Percentiles rank a stretch among this genome's conserved stretches.
phyloP scores from a whole-genome alignment of 1,284 basidiomycete species.

The Tremellales sp. region DNA sequence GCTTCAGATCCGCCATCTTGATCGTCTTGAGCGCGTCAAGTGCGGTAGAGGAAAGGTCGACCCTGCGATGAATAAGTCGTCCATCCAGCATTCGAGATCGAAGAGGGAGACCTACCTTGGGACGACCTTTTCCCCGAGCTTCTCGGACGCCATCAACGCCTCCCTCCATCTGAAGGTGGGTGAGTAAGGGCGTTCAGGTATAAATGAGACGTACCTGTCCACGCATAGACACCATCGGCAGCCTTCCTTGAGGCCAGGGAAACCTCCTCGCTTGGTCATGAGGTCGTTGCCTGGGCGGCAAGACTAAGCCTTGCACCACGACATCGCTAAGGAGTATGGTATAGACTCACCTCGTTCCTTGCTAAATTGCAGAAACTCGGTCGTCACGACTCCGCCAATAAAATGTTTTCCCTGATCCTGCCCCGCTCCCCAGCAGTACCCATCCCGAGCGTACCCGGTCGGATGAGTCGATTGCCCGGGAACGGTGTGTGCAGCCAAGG shows the following conservation, averaged over 20 bases:
- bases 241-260: conserved; percentile 40
- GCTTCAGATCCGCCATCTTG: conserved; percentile 36
- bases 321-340: background rate
- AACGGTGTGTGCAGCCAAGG: conserved; percentile 35
- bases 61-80: conserved; percentile 12
- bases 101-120: conserved; percentile 28
- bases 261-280: conserved; percentile 31
- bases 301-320: background rate
- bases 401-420: conserved; percentile 41
- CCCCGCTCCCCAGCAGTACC: conserved; percentile 38
- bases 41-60: conserved; percentile 41
- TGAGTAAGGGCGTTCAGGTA: background rate
- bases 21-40: conserved; percentile 35
- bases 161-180: conserved; percentile 44
- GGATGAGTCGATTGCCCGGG: conserved; percentile 32
- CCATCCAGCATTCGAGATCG: background rate
- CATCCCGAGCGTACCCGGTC: conserved; percentile 43
- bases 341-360: conserved; percentile 31
- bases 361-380: conserved; percentile 44
- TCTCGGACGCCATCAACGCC: conserved; percentile 39
- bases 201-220: conserved; percentile 24
- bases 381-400: conserved; percentile 39
- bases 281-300: conserved; percentile 41
- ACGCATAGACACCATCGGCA: conserved; percentile 49
- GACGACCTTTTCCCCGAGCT: conserved; percentile 38